Evolutionary conservation across 2,329 filamentous ascomycete species (phyloP).

Genomic region (Hirsutella thompsonii): DNA sequence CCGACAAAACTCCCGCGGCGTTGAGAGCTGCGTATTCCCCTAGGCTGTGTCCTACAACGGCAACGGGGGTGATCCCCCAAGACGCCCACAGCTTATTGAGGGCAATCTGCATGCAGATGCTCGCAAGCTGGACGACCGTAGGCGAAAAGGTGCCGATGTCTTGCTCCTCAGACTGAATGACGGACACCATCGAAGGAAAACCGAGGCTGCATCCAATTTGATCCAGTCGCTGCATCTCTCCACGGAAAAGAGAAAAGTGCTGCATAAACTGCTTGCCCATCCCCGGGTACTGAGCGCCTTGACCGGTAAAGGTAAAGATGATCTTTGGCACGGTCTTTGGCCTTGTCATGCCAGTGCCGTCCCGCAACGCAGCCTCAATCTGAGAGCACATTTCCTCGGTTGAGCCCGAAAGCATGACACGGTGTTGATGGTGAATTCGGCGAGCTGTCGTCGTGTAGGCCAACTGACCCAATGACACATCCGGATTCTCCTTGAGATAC

Average conservation of each 20-base stretch:
- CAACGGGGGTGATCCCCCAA: slow-evolving; percentile 25
- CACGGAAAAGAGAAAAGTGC: slow-evolving; percentile 15
- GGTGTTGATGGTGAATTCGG: slow-evolving; percentile 3
- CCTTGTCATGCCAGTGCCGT: background rate
- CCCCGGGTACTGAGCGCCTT: slow-evolving; percentile 19
- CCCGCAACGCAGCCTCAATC: background rate
- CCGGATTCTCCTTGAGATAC: slow-evolving; percentile 26
- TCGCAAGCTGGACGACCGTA: slow-evolving; percentile 19
- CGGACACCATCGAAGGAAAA: slow-evolving; percentile 21
- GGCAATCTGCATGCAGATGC: slow-evolving; percentile 24
- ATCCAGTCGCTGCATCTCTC: slow-evolving; percentile 16
- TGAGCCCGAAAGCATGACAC: background rate
- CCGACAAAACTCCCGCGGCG: slow-evolving; percentile 45
- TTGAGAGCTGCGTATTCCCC: slow-evolving; percentile 51
- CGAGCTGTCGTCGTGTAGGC: slow-evolving; percentile 43
- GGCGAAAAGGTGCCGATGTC: slow-evolving; percentile 4
- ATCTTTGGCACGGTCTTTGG: slow-evolving; percentile 5
- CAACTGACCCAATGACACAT: slow-evolving; percentile 26
- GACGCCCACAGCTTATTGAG: slow-evolving; percentile 23
- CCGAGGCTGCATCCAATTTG: slow-evolving; percentile 13
- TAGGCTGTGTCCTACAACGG: slow-evolving; percentile 35
- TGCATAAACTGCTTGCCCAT: slow-evolving; percentile 19
- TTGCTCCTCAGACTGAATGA: slow-evolving; percentile 24
- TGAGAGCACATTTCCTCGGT: background rate
- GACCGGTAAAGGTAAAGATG: slow-evolving; percentile 27